phyloP scores from a whole-genome alignment of 768 basidiomycete species.

The Dacryopinax primogenitus region DNA sequence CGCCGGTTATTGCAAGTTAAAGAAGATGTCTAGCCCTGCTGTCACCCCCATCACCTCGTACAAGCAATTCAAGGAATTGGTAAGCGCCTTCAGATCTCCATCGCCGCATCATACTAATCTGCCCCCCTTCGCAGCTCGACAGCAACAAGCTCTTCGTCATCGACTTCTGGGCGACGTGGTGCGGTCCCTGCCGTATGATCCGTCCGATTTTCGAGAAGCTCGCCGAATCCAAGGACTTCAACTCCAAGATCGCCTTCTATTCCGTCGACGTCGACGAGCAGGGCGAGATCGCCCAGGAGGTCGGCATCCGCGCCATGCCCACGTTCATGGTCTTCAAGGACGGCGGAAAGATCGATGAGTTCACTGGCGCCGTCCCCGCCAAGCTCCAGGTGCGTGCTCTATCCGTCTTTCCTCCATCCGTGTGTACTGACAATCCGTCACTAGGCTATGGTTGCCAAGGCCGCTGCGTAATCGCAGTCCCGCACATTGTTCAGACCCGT shows the following conservation, averaged over 20 bases:
- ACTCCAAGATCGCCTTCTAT: conserved; percentile 42
- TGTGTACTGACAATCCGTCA: conserved; percentile 1
- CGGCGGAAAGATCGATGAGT: conserved; percentile 16
- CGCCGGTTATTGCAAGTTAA: conserved; percentile 1
- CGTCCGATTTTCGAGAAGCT: conserved; percentile 52
- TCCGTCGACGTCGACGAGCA: conserved; percentile 62
- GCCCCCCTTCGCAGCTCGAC: conserved; percentile 30
- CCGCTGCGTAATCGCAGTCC: background rate
- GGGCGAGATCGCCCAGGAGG: conserved; percentile 32
- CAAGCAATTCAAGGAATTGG: conserved; percentile 34
- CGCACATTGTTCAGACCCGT: background rate
- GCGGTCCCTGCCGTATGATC: conserved; percentile 56
- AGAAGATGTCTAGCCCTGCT: conserved; percentile 5
- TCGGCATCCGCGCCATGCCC: conserved; percentile 45
- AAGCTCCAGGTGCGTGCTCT: conserved; percentile 4
- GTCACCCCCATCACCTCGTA: conserved; percentile 30
- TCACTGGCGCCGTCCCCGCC: conserved; percentile 13
- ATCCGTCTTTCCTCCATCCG: background rate
- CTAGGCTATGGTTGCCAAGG: background rate
- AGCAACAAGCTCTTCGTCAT: conserved; percentile 39
- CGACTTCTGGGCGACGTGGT: conserved; percentile 73
- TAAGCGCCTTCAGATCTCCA: conserved; percentile 24
- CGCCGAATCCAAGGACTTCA: conserved; percentile 26
- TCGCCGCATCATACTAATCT: background rate
- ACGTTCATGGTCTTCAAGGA: conserved; percentile 18